Evolutionary conservation across 2,329 filamentous ascomycete species (phyloP), one percentile per base, ranked within the genome.

Genomic region (Metarhizium anisopliae): DNA sequence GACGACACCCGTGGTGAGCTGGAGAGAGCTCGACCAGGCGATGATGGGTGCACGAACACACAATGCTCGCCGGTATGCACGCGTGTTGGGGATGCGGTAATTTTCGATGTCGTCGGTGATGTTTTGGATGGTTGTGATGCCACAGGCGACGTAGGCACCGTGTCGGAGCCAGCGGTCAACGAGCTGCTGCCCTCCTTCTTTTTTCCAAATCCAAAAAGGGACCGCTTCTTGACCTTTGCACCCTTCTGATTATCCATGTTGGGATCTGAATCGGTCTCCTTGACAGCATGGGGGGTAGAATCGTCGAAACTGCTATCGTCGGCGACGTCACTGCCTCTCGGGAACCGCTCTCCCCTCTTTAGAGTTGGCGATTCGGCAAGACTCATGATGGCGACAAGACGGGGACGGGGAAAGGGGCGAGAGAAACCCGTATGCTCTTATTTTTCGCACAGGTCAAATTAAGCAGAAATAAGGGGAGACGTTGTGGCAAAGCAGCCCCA

Each of bases 1-100:
- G 90, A 95, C 54, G 86, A 82, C 49, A 92, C 72, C 51, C 87
- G 81, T 4, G 90, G 87, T 8, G 90, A 93, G 10, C 82, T 80
- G 13, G 86, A 85, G 49, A 89, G 72, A 53, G 81, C 82, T 56
- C 84, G 82, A 57, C 74, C 77, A 3, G 89, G 88, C 2, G 88
- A 90, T 0, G 83, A 76, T 14, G 85, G 82, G 11, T 77, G 68
- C 50, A 72, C 69, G 63, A 74, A 70, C 61, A 74, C 66, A 62
- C 29, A 47, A 47, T 74, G 66, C 60, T 79, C 72, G 60, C 70
- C 67, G n/a, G 55, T 52, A 52, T 35, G 43, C 29, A 56, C 52
- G 5, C 55, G 61, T 2, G 59, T 64, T 50, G 74, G 72, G 53
- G 76, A 80, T 18, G 71, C 69, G 53, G 74, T 74, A 55, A 72